phyloP scores from a whole-genome alignment of 2,329 filamentous ascomycete genomes.

The Fulvia fulva region DNA sequence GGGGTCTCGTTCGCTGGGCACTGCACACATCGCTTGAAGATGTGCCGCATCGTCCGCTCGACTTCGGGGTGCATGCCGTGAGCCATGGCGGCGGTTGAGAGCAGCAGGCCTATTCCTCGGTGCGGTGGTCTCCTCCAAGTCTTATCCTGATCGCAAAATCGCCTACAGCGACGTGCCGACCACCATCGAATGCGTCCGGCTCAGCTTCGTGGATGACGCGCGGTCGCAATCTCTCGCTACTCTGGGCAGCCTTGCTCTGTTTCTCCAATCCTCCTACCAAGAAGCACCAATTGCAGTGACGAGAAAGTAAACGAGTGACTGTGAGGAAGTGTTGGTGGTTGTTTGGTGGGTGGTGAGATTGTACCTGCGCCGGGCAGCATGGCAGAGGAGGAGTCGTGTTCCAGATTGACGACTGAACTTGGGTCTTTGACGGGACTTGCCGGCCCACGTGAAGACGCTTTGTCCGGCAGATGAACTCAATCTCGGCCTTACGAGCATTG shows the following conservation, averaged over 20 bases:
- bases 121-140: neutral
- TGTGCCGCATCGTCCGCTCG: conserved; percentile 24
- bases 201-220: conserved; percentile 4
- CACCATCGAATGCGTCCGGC: neutral
- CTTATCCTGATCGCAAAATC: neutral
- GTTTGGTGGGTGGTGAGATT: neutral
- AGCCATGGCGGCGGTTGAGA: neutral
- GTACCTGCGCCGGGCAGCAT: neutral
- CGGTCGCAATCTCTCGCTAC: neutral
- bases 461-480: neutral
- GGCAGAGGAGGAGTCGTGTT: neutral
- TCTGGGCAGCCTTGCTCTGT: neutral
- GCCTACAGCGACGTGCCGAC: neutral
- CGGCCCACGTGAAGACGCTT: neutral
- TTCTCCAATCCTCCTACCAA: neutral
- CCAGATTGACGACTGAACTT: neutral
- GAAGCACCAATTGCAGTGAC: neutral
- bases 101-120: neutral
- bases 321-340: neutral
- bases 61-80: neutral
- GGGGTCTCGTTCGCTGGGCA: conserved; percentile 51
- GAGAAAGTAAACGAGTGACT: conserved; percentile 1
- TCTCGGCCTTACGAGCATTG: neutral
- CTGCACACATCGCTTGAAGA: conserved; percentile 58
- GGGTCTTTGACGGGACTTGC: neutral